Conservation (phyloP, 306 rosid genomes). For the Dalbergia oliveri region DNA sequence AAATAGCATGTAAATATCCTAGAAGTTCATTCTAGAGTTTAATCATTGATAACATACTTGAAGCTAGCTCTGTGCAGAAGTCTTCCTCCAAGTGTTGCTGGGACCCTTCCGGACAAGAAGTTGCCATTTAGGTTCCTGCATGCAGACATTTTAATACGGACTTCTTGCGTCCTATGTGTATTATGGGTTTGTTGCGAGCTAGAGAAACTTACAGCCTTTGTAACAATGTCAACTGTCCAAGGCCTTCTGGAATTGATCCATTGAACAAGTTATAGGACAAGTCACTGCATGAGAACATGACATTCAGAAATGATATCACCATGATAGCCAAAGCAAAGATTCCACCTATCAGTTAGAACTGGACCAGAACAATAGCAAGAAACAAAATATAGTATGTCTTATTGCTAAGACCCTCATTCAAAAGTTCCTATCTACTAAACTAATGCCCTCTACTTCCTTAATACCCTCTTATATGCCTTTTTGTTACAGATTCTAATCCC, state of each 20-base stretch:
- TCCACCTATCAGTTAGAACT: conserved; percentile 1
- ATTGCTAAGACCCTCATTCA: not conserved
- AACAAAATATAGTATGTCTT: not conserved
- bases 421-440: not conserved
- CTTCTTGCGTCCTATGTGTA: conserved; percentile 27
- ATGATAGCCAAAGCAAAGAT: conserved; percentile 35
- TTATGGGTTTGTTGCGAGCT: conserved; percentile 26
- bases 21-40: conserved; percentile 17
- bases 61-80: conserved; percentile 97
- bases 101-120: conserved; percentile 81
- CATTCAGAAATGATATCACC: conserved; percentile 42
- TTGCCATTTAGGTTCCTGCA: conserved; percentile 93
- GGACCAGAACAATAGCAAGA: not conserved
- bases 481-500: no score
- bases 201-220: conserved; percentile 70
- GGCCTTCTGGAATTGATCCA: conserved; percentile 92
- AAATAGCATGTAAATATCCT: conserved; percentile 19
- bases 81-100: conserved; percentile 83
- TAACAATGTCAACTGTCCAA: conserved; percentile 80
- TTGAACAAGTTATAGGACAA: conserved; percentile 85
- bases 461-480: not conserved
- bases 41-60: conserved; percentile 71
- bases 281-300: conserved; percentile 71
- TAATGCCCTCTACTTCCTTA: not conserved
- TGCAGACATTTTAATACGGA: conserved; percentile 38